Conservation (phyloP, 257 asterid species). For the Nicotiana obtusifolia region DNA sequence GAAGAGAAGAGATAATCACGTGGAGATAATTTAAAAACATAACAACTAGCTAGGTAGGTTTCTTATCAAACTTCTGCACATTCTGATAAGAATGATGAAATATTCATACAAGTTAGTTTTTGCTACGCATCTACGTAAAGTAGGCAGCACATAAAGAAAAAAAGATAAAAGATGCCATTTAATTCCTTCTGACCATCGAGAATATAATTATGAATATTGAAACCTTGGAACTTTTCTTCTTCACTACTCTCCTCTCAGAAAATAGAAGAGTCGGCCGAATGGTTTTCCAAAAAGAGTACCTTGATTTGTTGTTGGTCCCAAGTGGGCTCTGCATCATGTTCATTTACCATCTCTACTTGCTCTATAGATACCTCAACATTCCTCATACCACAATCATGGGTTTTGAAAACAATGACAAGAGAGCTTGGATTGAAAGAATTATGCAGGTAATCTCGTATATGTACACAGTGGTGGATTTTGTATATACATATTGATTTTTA, state of each 20-base stretch:
- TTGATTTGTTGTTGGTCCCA: conserved; percentile 16
- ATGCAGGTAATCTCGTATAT: not conserved
- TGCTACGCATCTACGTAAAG: not conserved
- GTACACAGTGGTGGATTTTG: not conserved
- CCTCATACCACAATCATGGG: conserved; percentile 10
- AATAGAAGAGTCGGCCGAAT: not conserved
- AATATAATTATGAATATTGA: not conserved
- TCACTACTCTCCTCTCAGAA: not conserved
- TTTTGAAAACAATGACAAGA: conserved; percentile 7
- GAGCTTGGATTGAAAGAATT: conserved; percentile 18
- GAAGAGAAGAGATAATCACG: not conserved
- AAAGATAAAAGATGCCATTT: not conserved
- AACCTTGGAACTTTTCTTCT: not conserved
- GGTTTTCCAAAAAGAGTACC: conserved; percentile 6
- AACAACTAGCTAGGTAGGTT: not conserved
- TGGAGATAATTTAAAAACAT: not conserved
- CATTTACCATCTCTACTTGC: conserved; percentile 10
- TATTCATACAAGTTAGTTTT: not conserved
- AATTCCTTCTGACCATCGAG: not conserved
- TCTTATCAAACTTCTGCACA: not conserved
- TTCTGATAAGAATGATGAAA: not conserved
- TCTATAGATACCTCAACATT: conserved; percentile 3
- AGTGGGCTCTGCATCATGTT: conserved; percentile 6
- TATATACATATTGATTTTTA: too few relatives aligned
- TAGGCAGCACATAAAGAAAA: not conserved